Conservation (phyloP, 805 yeast species). For the Blastobotrys attinorum region DNA sequence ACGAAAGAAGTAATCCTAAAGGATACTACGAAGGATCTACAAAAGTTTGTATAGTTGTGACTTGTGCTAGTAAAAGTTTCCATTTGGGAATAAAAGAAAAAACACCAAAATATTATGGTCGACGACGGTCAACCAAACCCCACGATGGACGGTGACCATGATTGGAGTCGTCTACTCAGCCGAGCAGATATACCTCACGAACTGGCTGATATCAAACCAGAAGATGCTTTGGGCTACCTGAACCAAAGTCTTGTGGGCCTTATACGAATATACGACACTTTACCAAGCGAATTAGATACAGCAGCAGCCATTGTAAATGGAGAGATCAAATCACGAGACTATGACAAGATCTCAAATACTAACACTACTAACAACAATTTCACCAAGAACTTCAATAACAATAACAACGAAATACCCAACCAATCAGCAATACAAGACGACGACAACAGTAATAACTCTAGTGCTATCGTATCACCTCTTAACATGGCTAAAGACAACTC, state of each 20-base stretch:
- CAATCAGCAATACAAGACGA: too few relatives aligned
- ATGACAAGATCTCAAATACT: neutral
- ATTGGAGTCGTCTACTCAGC: too few relatives aligned
- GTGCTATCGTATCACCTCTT: neutral
- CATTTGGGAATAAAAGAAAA: too few relatives aligned
- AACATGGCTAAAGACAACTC: neutral
- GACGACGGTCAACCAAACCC: too few relatives aligned
- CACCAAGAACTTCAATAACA: neutral
- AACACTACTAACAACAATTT: neutral
- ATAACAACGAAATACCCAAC: too few relatives aligned
- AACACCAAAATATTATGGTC: too few relatives aligned
- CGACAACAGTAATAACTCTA: neutral
- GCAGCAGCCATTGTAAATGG: slow-evolving; percentile 3
- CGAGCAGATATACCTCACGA: slow-evolving; percentile 5
- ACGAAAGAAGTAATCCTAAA: too few relatives aligned
- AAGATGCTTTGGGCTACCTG: slow-evolving; percentile 20
- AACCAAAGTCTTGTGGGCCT: slow-evolving; percentile 16
- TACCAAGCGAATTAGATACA: slow-evolving; percentile 14
- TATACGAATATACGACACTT: slow-evolving; percentile 16
- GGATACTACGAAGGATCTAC: too few relatives aligned
- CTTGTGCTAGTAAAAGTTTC: too few relatives aligned
- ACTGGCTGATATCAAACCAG: slow-evolving; percentile 11
- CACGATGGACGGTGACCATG: too few relatives aligned
- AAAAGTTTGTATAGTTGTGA: too few relatives aligned
- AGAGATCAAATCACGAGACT: slow-evolving; percentile 7